These are phyloP conservation scores for Posidonia oceanica DNA, from an alignment of 116 monocot genomes.

Conservation along the genomic window DNA sequence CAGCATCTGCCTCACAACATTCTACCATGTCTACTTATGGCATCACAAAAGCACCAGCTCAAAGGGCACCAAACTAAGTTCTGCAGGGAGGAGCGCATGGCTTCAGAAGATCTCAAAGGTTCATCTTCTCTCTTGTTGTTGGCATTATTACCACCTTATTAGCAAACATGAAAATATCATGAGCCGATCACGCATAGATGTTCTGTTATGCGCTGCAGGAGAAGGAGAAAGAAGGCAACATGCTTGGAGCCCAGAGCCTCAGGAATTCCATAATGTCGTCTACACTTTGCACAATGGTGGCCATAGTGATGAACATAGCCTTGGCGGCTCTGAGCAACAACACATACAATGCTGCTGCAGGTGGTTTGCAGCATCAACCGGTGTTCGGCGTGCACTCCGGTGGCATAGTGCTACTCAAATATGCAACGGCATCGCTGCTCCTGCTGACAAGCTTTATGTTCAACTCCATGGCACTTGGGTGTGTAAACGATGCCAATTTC, in stretches of 20 bases:
- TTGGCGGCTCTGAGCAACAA: conserved; percentile 56
- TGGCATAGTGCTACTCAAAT: conserved; percentile 38
- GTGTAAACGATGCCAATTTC: conserved; percentile 40
- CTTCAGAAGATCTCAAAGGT: conserved; percentile 15
- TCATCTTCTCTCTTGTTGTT: neutral
- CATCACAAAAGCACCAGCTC: conserved; percentile 11
- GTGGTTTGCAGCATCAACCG: conserved; percentile 11
- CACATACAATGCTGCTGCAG: conserved; percentile 19
- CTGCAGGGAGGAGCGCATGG: conserved; percentile 27
- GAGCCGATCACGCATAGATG: no score
- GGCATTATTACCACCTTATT: neutral
- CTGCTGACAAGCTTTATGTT: conserved; percentile 52
- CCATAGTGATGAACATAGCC: conserved; percentile 40
- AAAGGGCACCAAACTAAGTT: neutral
- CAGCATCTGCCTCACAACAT: conserved; percentile 28
- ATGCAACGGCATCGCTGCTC: conserved; percentile 27
- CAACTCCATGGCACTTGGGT: conserved; percentile 45
- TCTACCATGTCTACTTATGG: conserved; percentile 47
- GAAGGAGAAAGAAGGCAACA: conserved; percentile 37
- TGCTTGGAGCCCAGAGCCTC: conserved; percentile 63
- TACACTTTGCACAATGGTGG: conserved; percentile 40
- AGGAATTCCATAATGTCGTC: conserved; percentile 69
- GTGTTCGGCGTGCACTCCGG: conserved; percentile 35
- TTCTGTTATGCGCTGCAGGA: conserved; percentile 21
- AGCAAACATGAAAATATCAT: no score